Base-by-base conservation (phyloP, 345 rosid species). In the Combretum micranthum region DNA sequence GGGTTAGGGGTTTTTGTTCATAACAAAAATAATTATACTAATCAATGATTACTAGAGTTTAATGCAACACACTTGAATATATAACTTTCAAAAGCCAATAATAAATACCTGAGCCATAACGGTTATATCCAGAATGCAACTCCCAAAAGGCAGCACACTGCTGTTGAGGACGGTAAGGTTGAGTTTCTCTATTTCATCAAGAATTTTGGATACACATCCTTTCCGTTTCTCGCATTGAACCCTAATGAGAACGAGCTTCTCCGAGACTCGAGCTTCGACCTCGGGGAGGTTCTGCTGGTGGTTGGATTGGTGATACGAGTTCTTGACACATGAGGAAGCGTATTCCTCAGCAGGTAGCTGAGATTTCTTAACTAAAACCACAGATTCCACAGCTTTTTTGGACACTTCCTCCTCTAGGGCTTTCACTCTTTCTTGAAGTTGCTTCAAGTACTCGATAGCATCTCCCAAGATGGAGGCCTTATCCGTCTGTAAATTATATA, bases 391-490 rank as follows among this genome's bases (percentile, higher is more conserved):
- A n/a, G 70, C 32, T 12, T 52, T 62, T 25, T 48, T 19, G n/a
- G 44, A n/a, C 19, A 47, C 57, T 15, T 58, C 57, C 20, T 53
- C 71, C 52, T 60, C 75, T 0, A 70, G 62, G 3, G 47, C 21
- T 42, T 65, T 65, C 15, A 60, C 70, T 3, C 53, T 50, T 32
- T 62, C 71, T 62, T 66, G 68, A 50, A 71, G 68, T 15, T 71
- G 60, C 46, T 66, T 66, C 47, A 66, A 17, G 57, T 66, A 66
- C 50, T 57, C 62, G 32, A 53, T 53, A 6, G 75, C 60, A 17
- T 57, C 75, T 57, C 59, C 71, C 25, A 66, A 60, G n/a, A 70
- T 52, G 13, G 75, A 64, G 12, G 70, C 66, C 60, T 65, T 70
- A 62, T 70, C 69, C 39, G 8, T 32, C 39, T 32, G 39, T 6